A percentile compares a stretch with the other conserved stretches of the same genome.
Conservation (phyloP, 306 rosid genomes). For the Rubus idaeus region DNA sequence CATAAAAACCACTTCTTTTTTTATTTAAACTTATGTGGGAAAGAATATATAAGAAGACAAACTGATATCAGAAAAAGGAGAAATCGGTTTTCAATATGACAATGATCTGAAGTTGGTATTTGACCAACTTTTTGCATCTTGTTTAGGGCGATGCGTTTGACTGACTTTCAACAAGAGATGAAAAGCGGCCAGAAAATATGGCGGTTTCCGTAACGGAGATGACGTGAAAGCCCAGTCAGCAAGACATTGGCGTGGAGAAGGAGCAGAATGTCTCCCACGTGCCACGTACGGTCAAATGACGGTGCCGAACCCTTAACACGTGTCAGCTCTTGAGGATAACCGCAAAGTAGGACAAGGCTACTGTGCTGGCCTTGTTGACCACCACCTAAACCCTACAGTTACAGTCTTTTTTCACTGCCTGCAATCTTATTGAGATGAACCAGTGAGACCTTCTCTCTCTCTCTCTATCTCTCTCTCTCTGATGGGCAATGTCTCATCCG, state of each 20-base stretch:
- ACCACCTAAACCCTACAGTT: not conserved
- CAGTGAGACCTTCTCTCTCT: not conserved
- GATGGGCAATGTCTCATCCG: not conserved
- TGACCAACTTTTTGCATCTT: slow-evolving; percentile 12
- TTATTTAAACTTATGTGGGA: too few species aligned
- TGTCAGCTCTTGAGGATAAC: slow-evolving; percentile 32
- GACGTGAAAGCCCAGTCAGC: slow-evolving; percentile 50
- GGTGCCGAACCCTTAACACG: slow-evolving; percentile 68
- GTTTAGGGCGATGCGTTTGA: not conserved
- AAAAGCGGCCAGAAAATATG: slow-evolving; percentile 40
- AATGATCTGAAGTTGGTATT: slow-evolving; percentile 1
- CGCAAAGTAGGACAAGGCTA: slow-evolving; percentile 36
- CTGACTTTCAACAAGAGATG: not conserved
- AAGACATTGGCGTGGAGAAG: slow-evolving; percentile 39
- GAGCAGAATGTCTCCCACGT: slow-evolving; percentile 48
- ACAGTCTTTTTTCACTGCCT: not conserved
- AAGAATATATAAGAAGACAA: too few species aligned
- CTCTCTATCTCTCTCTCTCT: not conserved
- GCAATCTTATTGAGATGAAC: not conserved
- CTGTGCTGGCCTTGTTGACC: slow-evolving; percentile 36
- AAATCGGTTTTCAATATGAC: slow-evolving; percentile 12
- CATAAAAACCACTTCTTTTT: not conserved
- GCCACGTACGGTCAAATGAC: slow-evolving; percentile 66
- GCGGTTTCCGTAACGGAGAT: slow-evolving; percentile 28
- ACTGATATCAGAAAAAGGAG: not conserved